phyloP scores from a whole-genome alignment of 768 basidiomycete genomes.

The Termitomyces sp. region DNA sequence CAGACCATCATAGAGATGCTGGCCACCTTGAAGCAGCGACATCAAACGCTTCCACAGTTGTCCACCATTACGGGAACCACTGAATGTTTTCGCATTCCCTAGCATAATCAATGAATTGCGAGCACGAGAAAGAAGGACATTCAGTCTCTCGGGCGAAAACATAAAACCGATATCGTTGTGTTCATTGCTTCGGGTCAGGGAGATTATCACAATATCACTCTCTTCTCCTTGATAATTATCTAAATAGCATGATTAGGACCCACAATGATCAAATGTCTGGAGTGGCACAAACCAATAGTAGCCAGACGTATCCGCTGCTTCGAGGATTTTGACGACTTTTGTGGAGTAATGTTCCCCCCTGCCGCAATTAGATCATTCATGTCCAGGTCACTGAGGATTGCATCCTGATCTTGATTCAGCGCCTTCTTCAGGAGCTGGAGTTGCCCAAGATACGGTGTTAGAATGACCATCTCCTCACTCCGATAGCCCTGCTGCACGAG shows the following conservation, averaged over 20 bases:
- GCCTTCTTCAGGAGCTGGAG: slow-evolving; percentile 24
- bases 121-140: slow-evolving; percentile 66
- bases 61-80: not conserved
- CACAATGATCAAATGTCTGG: not conserved
- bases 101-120: slow-evolving; percentile 61
- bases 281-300: not conserved
- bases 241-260: slow-evolving; percentile 16
- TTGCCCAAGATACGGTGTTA: not conserved
- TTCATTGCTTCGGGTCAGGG: slow-evolving; percentile 55
- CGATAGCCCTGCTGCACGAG: not conserved
- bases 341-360: not conserved
- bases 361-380: not conserved
- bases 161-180: slow-evolving; percentile 63
- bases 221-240: slow-evolving; percentile 80
- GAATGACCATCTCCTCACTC: not conserved
- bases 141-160: slow-evolving; percentile 62
- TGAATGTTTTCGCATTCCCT: slow-evolving; percentile 49
- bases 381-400: slow-evolving; percentile 47
- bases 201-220: slow-evolving; percentile 59
- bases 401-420: slow-evolving; percentile 36
- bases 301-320: slow-evolving; percentile 37
- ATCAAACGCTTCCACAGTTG: not conserved
- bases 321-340: slow-evolving; percentile 21
- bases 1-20: not conserved
- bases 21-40: not conserved